A percentile compares a stretch with the other conserved stretches of the same genome.
phyloP scores from a whole-genome alignment of 2,329 filamentous ascomycete genomes.

The Neofusicoccum cordaticola region DNA sequence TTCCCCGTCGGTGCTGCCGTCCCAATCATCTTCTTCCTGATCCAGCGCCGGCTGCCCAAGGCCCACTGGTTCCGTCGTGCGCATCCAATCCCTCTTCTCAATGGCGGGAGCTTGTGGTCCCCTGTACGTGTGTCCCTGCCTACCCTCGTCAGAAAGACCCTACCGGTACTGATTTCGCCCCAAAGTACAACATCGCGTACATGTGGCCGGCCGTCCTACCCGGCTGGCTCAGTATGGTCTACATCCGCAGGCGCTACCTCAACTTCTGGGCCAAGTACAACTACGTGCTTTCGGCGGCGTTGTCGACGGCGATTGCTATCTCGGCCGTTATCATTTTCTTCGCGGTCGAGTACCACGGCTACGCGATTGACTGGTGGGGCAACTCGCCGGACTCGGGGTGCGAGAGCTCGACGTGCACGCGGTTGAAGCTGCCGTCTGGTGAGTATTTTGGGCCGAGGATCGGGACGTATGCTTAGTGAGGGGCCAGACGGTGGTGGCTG shows the following conservation, averaged over 20 bases:
- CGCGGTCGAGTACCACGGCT: slow-evolving; percentile 59
- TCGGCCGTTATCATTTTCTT: slow-evolving; percentile 69
- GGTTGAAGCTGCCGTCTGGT: not conserved
- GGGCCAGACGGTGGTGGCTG: not conserved
- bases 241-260: slow-evolving; percentile 45
- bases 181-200: slow-evolving; percentile 50
- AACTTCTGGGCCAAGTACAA: slow-evolving; percentile 63
- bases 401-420: not conserved
- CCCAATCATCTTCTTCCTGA: slow-evolving; percentile 53
- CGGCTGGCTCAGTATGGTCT: slow-evolving; percentile 55
- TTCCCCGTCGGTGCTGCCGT: slow-evolving; percentile 53
- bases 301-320: slow-evolving; percentile 67
- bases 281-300: slow-evolving; percentile 68
- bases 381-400: slow-evolving; percentile 35
- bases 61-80: slow-evolving; percentile 56
- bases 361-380: slow-evolving; percentile 58
- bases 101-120: slow-evolving; percentile 17
- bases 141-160: not conserved
- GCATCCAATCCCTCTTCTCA: slow-evolving; percentile 18
- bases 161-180: not conserved
- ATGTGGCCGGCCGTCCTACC: slow-evolving; percentile 49
- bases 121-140: slow-evolving; percentile 17
- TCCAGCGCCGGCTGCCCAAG: slow-evolving; percentile 49
- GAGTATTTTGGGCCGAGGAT: not conserved
- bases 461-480: not conserved